Base-by-base conservation (phyloP, 2,329 filamentous ascomycete genomes). In the Diplodia intermedia region DNA sequence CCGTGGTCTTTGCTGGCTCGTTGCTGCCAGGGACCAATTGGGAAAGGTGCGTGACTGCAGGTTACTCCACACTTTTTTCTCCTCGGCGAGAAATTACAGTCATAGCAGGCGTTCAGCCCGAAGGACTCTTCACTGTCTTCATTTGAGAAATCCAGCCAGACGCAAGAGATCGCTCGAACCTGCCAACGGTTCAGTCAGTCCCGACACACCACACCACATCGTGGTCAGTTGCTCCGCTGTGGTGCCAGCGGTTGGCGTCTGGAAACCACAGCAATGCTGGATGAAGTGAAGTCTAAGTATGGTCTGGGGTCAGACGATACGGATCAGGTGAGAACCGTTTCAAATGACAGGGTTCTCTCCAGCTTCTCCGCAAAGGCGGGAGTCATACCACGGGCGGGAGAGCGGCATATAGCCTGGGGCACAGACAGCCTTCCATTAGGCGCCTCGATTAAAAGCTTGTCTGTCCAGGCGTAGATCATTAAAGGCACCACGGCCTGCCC, bases 391-490 rank as follows among this genome's bases (percentile, higher is more conserved):
- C n/a, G 31, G 18, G 49, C 23, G 57, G 57, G 23, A 49, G 31
- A 50, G 55, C 54, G 54, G 54, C 54, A 38, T 12, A 38, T 12
- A n/a, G 33, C 55, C 36, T 14, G 3, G 57, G 60, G 60, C 60
- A 63, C 60, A 63, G 60, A 63, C 60, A 14, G 60, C 29, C 38
- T 67, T 14, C 53, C 65, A 43, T 67, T 67, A 60, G 40, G 54
- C 65, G 43, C 20, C 47, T 60, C 43, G 53, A 55, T 57, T 60
- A 63, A 63, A 40, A 62, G 60, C 60, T 63, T 63, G 60, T 63
- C 60, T 50, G 60, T 12, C 52, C 43, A 63, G 60, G 11, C 65
- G 65, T 67, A 67, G 65, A 67, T 67, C 65, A 67, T 60, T 57
- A 36, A 43, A 50, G 49, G 53, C 54, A 50, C 65, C 43, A 40